These are phyloP conservation scores for Andalucia godoyi DNA, from an alignment of 78 protist genomes.

Conservation along the genomic window DNA sequence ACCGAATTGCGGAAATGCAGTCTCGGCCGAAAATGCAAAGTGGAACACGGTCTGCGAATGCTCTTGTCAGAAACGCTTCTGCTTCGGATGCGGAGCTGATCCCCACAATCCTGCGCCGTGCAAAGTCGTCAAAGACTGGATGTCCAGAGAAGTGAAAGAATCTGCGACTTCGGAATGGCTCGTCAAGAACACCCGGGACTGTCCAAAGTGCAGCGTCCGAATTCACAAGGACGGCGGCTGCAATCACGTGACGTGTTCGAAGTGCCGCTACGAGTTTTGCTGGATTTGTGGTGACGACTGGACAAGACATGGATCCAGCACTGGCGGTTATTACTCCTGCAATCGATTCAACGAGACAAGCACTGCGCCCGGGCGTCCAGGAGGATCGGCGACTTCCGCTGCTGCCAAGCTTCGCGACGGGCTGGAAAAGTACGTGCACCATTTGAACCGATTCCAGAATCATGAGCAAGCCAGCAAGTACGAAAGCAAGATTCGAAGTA, in stretches of 20 bases:
- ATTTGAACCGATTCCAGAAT: slow-evolving; percentile 42
- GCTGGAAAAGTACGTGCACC: slow-evolving; percentile 42
- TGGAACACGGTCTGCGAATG: slow-evolving; percentile 24
- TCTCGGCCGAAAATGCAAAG: not conserved
- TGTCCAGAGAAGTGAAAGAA: slow-evolving; percentile 45
- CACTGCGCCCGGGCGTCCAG: not conserved
- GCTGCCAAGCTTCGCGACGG: not conserved
- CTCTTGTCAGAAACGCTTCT: slow-evolving; percentile 37
- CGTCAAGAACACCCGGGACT: slow-evolving; percentile 49
- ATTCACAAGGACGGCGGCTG: slow-evolving; percentile 83
- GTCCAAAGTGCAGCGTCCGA: slow-evolving; percentile 56
- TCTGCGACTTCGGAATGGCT: slow-evolving; percentile 70
- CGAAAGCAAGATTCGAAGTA: slow-evolving; percentile 1
- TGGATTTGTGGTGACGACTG: slow-evolving; percentile 68
- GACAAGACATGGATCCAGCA: slow-evolving; percentile 42
- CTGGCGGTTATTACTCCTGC: slow-evolving; percentile 53
- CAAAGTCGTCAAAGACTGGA: slow-evolving; percentile 25
- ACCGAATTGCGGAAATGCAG: slow-evolving; percentile 30
- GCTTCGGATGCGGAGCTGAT: slow-evolving; percentile 45
- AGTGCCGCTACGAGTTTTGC: slow-evolving; percentile 59
- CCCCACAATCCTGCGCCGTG: slow-evolving; percentile 37
- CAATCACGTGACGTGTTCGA: slow-evolving; percentile 65
- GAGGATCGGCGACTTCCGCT: slow-evolving; percentile 7
- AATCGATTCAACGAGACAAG: slow-evolving; percentile 28
- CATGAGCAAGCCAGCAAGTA: slow-evolving; percentile 21